phyloP scores from a whole-genome alignment of 1,284 basidiomycete species.

The Heterobasidion irregulare region DNA sequence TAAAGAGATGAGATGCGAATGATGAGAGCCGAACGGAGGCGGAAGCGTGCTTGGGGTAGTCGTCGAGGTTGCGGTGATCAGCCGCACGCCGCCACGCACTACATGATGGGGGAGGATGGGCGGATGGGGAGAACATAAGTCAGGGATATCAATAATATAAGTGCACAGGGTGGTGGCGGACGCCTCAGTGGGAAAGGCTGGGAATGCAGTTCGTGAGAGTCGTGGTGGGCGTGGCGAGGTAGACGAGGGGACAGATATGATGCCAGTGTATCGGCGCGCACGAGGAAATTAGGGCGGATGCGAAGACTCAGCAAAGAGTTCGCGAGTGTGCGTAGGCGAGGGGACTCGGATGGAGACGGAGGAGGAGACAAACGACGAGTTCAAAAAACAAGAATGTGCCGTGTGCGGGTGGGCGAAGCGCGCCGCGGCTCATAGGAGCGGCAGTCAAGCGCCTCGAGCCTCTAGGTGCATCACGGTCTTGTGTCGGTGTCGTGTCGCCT shows the following conservation, averaged over 20 bases:
- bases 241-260: conserved; percentile 18
- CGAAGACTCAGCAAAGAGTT: conserved; percentile 72
- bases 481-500: conserved; percentile 53
- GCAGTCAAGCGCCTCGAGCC: conserved; percentile 36
- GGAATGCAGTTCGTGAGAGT: conserved; percentile 1
- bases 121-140: conserved; percentile 11
- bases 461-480: conserved; percentile 45
- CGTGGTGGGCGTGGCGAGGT: conserved; percentile 12
- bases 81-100: conserved; percentile 12
- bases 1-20: too few relatives aligned
- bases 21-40: too few relatives aligned
- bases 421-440: conserved; percentile 32
- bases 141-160: conserved; percentile 14
- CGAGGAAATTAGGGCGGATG: conserved; percentile 33
- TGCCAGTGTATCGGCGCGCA: conserved; percentile 64
- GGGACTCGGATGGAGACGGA: conserved; percentile 36
- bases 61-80: conserved; percentile 20
- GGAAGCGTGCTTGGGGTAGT: background rate
- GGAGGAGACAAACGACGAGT: conserved; percentile 28
- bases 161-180: conserved; percentile 11
- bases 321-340: conserved; percentile 49
- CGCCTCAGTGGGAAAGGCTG: conserved; percentile 8
- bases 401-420: conserved; percentile 38
- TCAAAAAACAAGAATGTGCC: conserved; percentile 47
- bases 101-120: background rate